A percentile compares a stretch with the other conserved stretches of the same genome.
phyloP scores from a whole-genome alignment of 352 stramenopile genomes.

The Pythium dissimile region DNA sequence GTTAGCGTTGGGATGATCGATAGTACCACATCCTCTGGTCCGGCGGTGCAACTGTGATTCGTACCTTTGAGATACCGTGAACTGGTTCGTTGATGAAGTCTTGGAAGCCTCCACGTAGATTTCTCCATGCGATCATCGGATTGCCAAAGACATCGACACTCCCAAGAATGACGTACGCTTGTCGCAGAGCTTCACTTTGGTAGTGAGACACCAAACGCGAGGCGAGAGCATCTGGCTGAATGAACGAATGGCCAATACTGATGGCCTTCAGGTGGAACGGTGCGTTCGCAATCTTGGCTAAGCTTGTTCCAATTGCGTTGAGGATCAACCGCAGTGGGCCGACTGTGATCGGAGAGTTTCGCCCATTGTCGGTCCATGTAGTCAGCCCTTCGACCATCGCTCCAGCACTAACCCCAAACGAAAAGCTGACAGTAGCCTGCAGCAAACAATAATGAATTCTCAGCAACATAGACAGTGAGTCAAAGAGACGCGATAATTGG shows the following conservation, averaged over 20 bases:
- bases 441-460: neutral
- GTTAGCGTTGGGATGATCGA: too few species aligned
- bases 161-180: constrained; percentile 86
- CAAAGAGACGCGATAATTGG: neutral
- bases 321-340: constrained; percentile 78
- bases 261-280: constrained; percentile 79
- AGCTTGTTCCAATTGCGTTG: constrained; percentile 82
- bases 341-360: constrained; percentile 50
- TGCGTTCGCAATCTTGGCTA: constrained; percentile 87
- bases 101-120: constrained; percentile 72
- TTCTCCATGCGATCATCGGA: constrained; percentile 87
- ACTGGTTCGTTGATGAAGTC: constrained; percentile 83
- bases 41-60: neutral
- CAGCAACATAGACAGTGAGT: neutral
- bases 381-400: constrained; percentile 62
- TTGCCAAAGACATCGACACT: constrained; percentile 88
- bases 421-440: constrained; percentile 80
- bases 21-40: too few species aligned
- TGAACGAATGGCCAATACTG: constrained; percentile 80
- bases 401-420: constrained; percentile 63
- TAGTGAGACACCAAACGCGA: constrained; percentile 78
- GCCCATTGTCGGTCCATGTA: constrained; percentile 19
- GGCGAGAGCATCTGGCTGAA: constrained; percentile 71
- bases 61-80: constrained; percentile 67
- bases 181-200: constrained; percentile 82